Evolutionary conservation across 352 stramenopile species (phyloP).

Genomic region (Phytophthora sp.): DNA sequence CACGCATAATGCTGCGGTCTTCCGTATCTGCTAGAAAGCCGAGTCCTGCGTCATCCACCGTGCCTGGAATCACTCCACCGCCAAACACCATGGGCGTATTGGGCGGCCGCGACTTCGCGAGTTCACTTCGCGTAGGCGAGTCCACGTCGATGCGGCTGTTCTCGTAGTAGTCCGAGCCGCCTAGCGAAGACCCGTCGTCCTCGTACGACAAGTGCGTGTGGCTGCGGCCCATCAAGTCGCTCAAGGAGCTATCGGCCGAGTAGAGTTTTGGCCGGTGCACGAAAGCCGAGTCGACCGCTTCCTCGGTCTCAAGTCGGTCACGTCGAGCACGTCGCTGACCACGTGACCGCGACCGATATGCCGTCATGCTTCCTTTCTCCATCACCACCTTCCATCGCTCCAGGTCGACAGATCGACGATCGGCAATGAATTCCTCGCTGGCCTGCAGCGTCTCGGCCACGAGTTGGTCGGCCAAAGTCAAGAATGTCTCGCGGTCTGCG

Average conservation of each 20-base stretch:
- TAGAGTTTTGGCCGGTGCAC: slow-evolving; percentile 37
- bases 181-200: slow-evolving; percentile 15
- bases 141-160: slow-evolving; percentile 24
- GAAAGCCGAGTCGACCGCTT: slow-evolving; percentile 28
- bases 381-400: slow-evolving; percentile 38
- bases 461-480: slow-evolving; percentile 33
- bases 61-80: slow-evolving; percentile 32
- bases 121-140: slow-evolving; percentile 24
- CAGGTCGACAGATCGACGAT: slow-evolving; percentile 16
- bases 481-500: slow-evolving; percentile 24
- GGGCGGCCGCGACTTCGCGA: slow-evolving; percentile 27
- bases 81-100: slow-evolving; percentile 38
- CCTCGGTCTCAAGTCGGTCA: slow-evolving; percentile 22
- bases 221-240: slow-evolving; percentile 25
- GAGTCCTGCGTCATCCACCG: slow-evolving; percentile 39
- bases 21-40: slow-evolving; percentile 40
- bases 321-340: slow-evolving; percentile 5
- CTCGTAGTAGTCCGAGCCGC: slow-evolving; percentile 17
- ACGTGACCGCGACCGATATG: slow-evolving; percentile 26
- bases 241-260: slow-evolving; percentile 33
- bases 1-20: slow-evolving; percentile 35
- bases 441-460: slow-evolving; percentile 40
- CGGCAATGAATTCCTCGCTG: slow-evolving; percentile 34
- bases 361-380: slow-evolving; percentile 31
- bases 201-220: slow-evolving; percentile 30